Conservation (phyloP, 495 filamentous ascomycete genomes). For the Annulohypoxylon maeteangense region DNA sequence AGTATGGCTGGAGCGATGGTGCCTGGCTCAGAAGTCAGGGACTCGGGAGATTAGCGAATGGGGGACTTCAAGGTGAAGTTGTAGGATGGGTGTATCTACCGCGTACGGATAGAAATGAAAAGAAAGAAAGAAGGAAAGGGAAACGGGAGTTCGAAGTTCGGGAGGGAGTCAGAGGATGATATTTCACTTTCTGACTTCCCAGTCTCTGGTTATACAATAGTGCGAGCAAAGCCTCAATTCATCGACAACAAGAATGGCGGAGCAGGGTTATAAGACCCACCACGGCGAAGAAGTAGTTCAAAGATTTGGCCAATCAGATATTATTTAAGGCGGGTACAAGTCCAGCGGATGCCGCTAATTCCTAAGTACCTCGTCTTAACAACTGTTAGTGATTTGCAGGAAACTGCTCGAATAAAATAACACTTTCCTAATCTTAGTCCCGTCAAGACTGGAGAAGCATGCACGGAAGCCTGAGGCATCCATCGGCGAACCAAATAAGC, state of each 20-base stretch:
- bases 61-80: constrained; percentile 31
- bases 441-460: constrained; percentile 17
- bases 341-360: neutral
- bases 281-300: constrained; percentile 35
- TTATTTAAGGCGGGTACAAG: neutral
- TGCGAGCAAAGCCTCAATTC: constrained; percentile 46
- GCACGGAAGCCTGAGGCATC: constrained; percentile 34
- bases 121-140: constrained; percentile 48
- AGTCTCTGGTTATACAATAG: constrained; percentile 38
- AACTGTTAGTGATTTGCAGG: constrained; percentile 22
- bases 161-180: constrained; percentile 62
- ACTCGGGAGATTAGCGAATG: constrained; percentile 12
- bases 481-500: constrained; percentile 41
- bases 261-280: constrained; percentile 42
- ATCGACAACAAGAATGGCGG: constrained; percentile 41
- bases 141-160: constrained; percentile 42
- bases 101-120: constrained; percentile 39
- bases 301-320: constrained; percentile 22
- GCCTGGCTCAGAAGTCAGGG: constrained; percentile 38
- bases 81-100: constrained; percentile 1
- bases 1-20: constrained; percentile 37
- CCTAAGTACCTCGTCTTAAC: constrained; percentile 13
- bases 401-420: neutral
- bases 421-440: constrained; percentile 10
- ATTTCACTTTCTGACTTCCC: constrained; percentile 54